Conservation (phyloP, 179 eudicot species). For the Gypsophila paniculata region DNA sequence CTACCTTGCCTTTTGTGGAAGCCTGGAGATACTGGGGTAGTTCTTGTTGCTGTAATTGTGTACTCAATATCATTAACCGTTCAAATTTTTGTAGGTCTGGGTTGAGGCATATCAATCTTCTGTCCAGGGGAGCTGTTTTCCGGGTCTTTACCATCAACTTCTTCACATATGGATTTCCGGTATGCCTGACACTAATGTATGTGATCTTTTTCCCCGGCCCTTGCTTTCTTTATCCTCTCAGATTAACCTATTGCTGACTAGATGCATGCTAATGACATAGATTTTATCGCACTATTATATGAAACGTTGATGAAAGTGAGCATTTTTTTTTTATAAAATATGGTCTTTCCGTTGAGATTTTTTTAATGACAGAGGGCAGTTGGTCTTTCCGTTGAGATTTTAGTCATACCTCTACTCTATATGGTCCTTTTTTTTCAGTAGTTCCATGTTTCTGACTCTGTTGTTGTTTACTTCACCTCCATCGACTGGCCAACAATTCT, state of each 20-base stretch:
- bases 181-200: constrained; percentile 31
- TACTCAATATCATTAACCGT: not conserved
- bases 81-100: constrained; percentile 56
- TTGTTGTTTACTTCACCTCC: not conserved
- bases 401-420: not conserved
- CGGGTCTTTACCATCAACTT: constrained; percentile 79
- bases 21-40: no score
- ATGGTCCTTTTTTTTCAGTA: not conserved
- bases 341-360: not conserved
- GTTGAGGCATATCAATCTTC: constrained; percentile 60
- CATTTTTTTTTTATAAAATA: no score
- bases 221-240: not conserved
- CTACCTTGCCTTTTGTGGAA: no score
- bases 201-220: constrained; percentile 12
- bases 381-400: not conserved
- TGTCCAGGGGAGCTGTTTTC: constrained; percentile 62
- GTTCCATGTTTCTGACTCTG: not conserved
- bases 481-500: not conserved
- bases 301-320: not conserved
- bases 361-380: no score
- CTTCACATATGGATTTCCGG: constrained; percentile 94
- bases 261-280: not conserved
- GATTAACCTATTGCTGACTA: not conserved
- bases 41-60: no score
- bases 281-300: not conserved